Conservation (phyloP, 805 yeast species). For the Blastobotrys peoriensis region DNA sequence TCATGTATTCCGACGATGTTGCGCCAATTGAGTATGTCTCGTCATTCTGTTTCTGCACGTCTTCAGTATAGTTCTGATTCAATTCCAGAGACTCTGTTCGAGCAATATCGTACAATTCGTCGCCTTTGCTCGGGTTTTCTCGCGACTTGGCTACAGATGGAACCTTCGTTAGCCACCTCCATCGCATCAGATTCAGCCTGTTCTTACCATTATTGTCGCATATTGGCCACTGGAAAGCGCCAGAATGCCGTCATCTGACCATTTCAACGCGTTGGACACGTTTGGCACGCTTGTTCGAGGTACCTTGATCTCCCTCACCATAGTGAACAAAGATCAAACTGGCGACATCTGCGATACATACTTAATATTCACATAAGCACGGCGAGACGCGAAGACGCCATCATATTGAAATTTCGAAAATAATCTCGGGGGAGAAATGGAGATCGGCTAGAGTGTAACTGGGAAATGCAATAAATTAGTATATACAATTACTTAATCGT, state of each 20-base stretch:
- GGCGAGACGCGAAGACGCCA: background rate
- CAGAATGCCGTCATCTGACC: slow-evolving; percentile 22
- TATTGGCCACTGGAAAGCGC: slow-evolving; percentile 14
- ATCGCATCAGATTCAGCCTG: slow-evolving; percentile 3
- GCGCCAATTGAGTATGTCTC: slow-evolving; percentile 11
- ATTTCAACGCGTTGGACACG: slow-evolving; percentile 15
- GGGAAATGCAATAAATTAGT: background rate
- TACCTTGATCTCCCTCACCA: slow-evolving; percentile 8
- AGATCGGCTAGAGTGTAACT: no score
- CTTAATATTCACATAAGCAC: no score
- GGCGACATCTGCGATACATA: no score
- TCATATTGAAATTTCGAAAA: background rate
- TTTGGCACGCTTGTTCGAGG: slow-evolving; percentile 4
- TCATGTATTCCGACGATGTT: slow-evolving; percentile 10
- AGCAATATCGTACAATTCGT: slow-evolving; percentile 12
- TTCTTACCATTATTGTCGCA: slow-evolving; percentile 11
- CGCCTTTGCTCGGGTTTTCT: slow-evolving; percentile 3
- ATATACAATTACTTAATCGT: background rate
- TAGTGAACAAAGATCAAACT: background rate
- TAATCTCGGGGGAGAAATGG: background rate
- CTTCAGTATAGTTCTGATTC: background rate
- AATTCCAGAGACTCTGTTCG: slow-evolving; percentile 12
- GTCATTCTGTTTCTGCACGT: slow-evolving; percentile 6
- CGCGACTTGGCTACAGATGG: slow-evolving; percentile 7
- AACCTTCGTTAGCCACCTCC: background rate